Base-by-base conservation (phyloP, 768 basidiomycete species). In the Suillus alpinus region DNA sequence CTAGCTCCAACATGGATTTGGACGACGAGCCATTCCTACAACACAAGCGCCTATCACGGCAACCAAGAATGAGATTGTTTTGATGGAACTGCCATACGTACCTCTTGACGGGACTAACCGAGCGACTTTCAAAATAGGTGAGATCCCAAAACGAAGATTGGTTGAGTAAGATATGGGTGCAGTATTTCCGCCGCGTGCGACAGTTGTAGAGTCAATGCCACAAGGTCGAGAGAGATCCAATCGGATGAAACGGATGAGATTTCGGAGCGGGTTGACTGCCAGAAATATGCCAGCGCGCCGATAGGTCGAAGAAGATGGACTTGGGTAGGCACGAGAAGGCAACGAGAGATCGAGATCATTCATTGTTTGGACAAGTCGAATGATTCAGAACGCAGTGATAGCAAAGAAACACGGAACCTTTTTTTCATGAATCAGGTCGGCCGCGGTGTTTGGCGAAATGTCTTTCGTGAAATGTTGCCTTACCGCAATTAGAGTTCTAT, bases 71-170 rank as follows among this genome's bases (percentile, higher is more conserved):
- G 67, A 62, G 41, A 50, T 53, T 16, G 6, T 49, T 32, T 60
- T 63, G 69, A 68, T 66, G 62, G 61, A 70, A 67, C 18, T 61
- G 64, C 55, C 63, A 73, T 67, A 73, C 69, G 71, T 72, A 73
- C 73, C 73, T 73, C 69, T 64, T 23, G 57, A 61, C 73, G 75
- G 75, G 40, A 71, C 65, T 61, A 44, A 43, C 67, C 73, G 75
- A 66, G 56, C 46, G 29, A 31, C 43, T n/a, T 67, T 59, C 66
- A 65, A 71, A 69, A 73, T 66, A 73, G 75, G 70, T 73, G 64
- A 70, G 70, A 80, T 78, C 75, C 74, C 78, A 71, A 69, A 78
- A 76, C 78, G 78, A 76, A 79, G 81, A 79, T 72, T 74, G 76
- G 77, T 76, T 73, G 75, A 67, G 65, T 68, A 58, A 61, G 47